Evolutionary conservation across 352 stramenopile genomes (phyloP), one percentile per base, ranked within the genome.

Genomic region (Peronosclerospora sorghi): DNA sequence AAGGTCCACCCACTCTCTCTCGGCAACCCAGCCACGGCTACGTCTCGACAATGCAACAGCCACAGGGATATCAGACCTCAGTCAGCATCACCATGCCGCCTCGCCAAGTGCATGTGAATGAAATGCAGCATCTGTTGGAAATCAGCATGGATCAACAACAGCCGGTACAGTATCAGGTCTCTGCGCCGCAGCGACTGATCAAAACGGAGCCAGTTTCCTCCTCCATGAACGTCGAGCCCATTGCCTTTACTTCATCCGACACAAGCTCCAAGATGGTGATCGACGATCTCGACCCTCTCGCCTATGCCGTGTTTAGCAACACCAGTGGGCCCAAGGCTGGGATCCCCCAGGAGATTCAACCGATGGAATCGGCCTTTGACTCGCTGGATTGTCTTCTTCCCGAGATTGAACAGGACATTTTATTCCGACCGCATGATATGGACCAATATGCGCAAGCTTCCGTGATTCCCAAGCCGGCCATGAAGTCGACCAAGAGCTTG

Each of bases 1-100:
- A 39, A 13, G 32, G 62, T 5, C 57, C 57, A 1, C 72, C 72
- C 5, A 54, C 63, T n/a, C 62, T 85, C 13, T 38, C 61, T 30
- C 75, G 75, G 32, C 69, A 87, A 56, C 75, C 74, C 65, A 87
- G 69, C 39, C 57, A 83, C 45, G 61, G 68, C 12, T 85, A 78
- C 54, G 45, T 77, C 29, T 65, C 64, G 30, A 45, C 75, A 32
- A 59, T 82, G 57, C 65, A 74, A 35, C 52, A 65, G 20, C 61
- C 48, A 21, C 41, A 67, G 21, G 44, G 36, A 13, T 68, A 58
- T 45, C 60, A 59, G 32, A 48, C 59, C 8, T 43, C 48, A 12
- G 68, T 77, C 64, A 63, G 53, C 29, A 34, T 55, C 26, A 35
- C 59, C 7, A 62, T 62, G 48, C 59, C 62, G 14, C 54, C 51